Base-by-base conservation (phyloP, 2,329 filamentous ascomycete genomes). In the Trichoderma breve region DNA sequence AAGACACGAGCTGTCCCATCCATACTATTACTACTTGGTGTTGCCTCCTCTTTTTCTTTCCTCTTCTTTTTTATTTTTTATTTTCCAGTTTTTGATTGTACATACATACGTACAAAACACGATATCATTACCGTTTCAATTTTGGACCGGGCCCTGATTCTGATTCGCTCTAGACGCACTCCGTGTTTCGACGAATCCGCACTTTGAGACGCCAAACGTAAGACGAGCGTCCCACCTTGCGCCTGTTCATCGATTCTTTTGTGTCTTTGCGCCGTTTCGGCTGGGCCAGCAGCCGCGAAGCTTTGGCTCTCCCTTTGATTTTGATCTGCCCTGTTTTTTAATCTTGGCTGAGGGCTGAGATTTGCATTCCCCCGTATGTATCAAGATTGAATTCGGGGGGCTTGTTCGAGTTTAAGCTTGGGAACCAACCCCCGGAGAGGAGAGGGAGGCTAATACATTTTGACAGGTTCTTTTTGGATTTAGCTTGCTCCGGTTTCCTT, bases 161-260 rank as follows among this genome's bases (percentile, higher is more conserved):
- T 65, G 62, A 53, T 65, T 65, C 62, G 62, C n/a, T 32, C 53
- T 57, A 26, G n/a, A 34, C 7, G 3, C 47, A 15, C 32, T 55
- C 68, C 60, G 43, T 60, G 34, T 71, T 64, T 57, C 68, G 28
- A 71, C 15, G 43, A 39, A 36, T 58, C 39, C 51, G 32, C 43
- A 58, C 28, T 51, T 71, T 71, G 71, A 72, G 71, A 72, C 71
- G 43, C 66, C 43, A 70, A 36, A 60, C 61, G 71, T 72, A 64
- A 51, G 71, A 72, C 67, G 69, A 71, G 69, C 60, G 69, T 71
- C 69, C 60, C 62, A 70, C 67, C 39, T 43, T 70, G 71, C 65
- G 65, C 63, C 71, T 43, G 39, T 43, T 43, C 39, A 43, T 43
- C 39, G 39, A 9, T n/a, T 28, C 24, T 36, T 55, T 15, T 6